Evolutionary conservation across 2,329 filamentous ascomycete species (phyloP), one percentile per base, ranked within the genome.

Genomic region (Endothia cerciana): DNA sequence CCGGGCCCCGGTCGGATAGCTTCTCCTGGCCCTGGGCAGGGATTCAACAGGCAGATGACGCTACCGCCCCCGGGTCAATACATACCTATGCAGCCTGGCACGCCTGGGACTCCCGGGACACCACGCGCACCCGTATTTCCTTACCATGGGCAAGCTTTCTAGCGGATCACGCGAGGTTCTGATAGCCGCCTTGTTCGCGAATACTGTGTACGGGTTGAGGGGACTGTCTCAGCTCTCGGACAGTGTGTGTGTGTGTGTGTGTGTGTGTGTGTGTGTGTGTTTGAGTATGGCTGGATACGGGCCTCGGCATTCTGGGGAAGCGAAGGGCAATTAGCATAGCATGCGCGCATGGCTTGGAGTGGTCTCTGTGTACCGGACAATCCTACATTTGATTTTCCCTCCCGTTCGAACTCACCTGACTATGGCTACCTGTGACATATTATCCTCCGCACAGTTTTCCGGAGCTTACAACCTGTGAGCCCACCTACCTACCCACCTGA

Each of bases 121-220:
- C 69, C 70, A 19, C 69, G 64, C 45, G 59, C 43, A 28, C 68
- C 40, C 47, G 64, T 70, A 28, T 70, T 72, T 66, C 66, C 71
- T 30, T 74, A 72, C 36, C 74, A 75, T 22, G 75, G 74, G 13
- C 74, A 77, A 62, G 74, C 75, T 60, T 74, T 76, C 38, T 77
- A 75, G 71, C n/a, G n/a, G n/a, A n/a, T n/a, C n/a, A n/a, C n/a
- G n/a, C n/a, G n/a, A n/a, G 33, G 33, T 36, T 36, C 38, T 36
- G 6, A 36, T 36, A 6, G 33, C 33, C 33, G 33, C 33, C 33
- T 36, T 10, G 33, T 36, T 36, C 10, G 33, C 33, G 33, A 36
- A 36, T 7, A 10, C 10, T 36, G 33, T 36, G 33, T 36, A 36
- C 33, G 33, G 33, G 33, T 19, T 43, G 13, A 43, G 4, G 33